Evolutionary conservation across 176 grass and related monocot species (phyloP), one percentile per base, ranked within the genome.

Genomic region (Musa schizocarpa): DNA sequence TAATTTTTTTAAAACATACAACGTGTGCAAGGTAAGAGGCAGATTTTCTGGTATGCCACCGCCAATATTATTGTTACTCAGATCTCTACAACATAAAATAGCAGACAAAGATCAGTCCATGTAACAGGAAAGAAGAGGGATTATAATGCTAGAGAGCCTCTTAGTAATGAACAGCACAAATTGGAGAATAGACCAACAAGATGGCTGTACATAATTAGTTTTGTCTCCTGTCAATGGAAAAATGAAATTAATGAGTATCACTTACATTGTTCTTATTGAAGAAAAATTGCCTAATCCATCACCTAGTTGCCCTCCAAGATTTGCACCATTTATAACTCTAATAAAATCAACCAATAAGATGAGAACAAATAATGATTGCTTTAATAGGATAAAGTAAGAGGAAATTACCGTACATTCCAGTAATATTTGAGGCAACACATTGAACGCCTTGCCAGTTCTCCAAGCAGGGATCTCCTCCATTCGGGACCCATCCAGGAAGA

Each of bases 51-150:
- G 91, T 82, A 99, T 89, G 65, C 78, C 89, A 72, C 96, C 96
- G 26, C 91, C 96, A 79, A 99, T 99, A 83, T 88, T 99, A 61
- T 99, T 99, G 71, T 88, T 92, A 78, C 96, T 99, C 69, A 99
- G 82, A 77, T 99, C 96, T 79, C 96, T 99, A 74, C 70, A 83
- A 58, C 23, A 74, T 9, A 71, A 61, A 79, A 17, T 0, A 79
- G 20, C 1, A 65, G n/a, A 2, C 9, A 76, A 77, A 77, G 48
- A 52, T 12, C n/a, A 77, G 8, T 17, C 10, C 16, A 24, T 1
- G 23, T 54, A 26, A 21, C 71, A 54, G 13, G 9, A 70, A 50
- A 9, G 50, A 14, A 50, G 43, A 70, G 63, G 23, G 23, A 27
- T 43, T 43, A 43, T 34, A 34, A 34, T 34, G 34, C 34, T 34